phyloP scores from a whole-genome alignment of 129 eudicot species.

The sunflower (Helianthus annuus) region DNA sequence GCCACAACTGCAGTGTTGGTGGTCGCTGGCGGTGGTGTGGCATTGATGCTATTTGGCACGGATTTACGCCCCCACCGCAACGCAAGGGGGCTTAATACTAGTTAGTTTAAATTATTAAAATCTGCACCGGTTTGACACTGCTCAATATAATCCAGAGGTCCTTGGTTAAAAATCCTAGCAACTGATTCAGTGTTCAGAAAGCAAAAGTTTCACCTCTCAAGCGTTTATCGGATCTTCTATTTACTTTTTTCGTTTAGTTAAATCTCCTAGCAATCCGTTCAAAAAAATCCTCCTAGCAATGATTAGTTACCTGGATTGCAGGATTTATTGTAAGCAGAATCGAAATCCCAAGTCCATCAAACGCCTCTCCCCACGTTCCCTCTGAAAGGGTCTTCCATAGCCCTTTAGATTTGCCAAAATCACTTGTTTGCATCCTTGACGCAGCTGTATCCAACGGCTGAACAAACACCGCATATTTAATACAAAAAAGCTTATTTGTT shows the following conservation, averaged over 20 bases:
- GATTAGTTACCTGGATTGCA: conserved; percentile 71
- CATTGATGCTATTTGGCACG: too few relatives aligned
- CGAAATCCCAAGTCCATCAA: conserved; percentile 96
- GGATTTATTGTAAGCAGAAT: conserved; percentile 92
- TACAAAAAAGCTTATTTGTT: background rate
- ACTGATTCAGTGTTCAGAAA: background rate
- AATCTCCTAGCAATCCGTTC: background rate
- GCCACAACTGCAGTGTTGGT: too few relatives aligned
- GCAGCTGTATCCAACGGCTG: conserved; percentile 99
- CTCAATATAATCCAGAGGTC: background rate
- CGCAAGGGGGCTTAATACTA: too few relatives aligned
- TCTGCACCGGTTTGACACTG: background rate
- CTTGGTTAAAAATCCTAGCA: conserved; percentile 6
- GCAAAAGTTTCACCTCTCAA: background rate
- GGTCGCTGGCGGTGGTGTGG: too few relatives aligned
- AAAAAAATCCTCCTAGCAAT: background rate
- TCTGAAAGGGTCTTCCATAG: conserved; percentile 77
- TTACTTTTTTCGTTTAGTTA: background rate
- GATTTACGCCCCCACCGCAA: too few relatives aligned
- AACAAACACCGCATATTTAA: conserved; percentile 20
- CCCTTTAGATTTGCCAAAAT: conserved; percentile 97
- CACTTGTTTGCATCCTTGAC: conserved; percentile 98
- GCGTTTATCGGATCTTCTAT: background rate
- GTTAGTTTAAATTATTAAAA: background rate
- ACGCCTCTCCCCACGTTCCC: conserved; percentile 79